Conservation (phyloP, 495 filamentous ascomycete species). For the Massariosphaeria phaeospora region DNA sequence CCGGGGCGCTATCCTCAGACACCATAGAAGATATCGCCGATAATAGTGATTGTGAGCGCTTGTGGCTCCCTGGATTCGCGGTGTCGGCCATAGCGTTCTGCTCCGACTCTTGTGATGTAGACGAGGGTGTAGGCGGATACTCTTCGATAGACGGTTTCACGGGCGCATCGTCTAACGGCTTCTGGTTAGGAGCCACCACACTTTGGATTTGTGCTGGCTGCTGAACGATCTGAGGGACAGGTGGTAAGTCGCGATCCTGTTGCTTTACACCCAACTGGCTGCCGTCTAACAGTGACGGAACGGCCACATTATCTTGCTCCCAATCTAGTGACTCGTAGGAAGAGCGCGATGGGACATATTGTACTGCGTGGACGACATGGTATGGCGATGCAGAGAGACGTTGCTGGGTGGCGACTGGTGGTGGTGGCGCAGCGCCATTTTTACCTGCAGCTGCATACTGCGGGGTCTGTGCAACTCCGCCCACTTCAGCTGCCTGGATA, state of each 20-base stretch:
- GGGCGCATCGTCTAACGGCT: background rate
- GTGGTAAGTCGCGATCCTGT: constrained; percentile 7
- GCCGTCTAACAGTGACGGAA: constrained; percentile 25
- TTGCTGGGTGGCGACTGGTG: background rate
- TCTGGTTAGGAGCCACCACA: no score
- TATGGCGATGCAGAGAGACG: constrained; percentile 16
- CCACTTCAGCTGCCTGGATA: background rate
- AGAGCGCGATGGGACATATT: constrained; percentile 24
- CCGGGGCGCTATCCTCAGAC: constrained; percentile 6
- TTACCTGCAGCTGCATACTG: background rate
- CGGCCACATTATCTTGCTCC: constrained; percentile 25
- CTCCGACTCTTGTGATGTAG: background rate
- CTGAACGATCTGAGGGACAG: constrained; percentile 7
- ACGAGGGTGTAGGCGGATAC: background rate
- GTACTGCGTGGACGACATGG: constrained; percentile 26
- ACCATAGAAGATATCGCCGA: constrained; percentile 26
- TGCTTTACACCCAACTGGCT: constrained; percentile 18
- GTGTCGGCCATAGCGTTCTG: background rate
- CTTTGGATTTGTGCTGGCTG: no score
- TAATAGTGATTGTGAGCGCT: constrained; percentile 23
- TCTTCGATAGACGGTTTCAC: background rate
- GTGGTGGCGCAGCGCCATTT: constrained; percentile 6
- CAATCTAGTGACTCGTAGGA: constrained; percentile 28
- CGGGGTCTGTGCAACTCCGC: background rate
- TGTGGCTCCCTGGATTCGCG: background rate